Evolutionary conservation across 148 eudicot genomes (phyloP), one percentile per base, ranked within the genome.

Genomic region (Vaccinium corymbosum): DNA sequence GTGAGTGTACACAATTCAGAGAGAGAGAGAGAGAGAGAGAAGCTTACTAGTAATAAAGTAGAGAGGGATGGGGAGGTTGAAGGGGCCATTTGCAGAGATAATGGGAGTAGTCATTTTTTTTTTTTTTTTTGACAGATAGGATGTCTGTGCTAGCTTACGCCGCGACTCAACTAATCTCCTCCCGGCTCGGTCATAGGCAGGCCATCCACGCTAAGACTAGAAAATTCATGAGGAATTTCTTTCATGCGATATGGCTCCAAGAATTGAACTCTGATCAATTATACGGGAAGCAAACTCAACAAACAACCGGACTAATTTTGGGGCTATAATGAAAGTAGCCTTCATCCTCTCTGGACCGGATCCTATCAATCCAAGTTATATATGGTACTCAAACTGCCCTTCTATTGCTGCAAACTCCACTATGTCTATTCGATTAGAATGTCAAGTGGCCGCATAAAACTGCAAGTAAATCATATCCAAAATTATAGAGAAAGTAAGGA

Each of bases 331-430:
- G 80, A 83, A 68, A 72, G 85, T 87, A 80, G 82, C 86, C 89
- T 76, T 87, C 89, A 87, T 87, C 89, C 86, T 84, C 84, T 81
- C 89, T 87, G 89, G 86, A 84, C 81, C 48, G 42, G 88, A 75
- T 62, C 76, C 87, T 84, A 29, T 80, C 56, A 76, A 59, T 20
- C 51, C 53, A 59, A 57, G 59, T 61, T 42, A 38, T n/a, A 38
- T 42, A 72, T 22, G 29, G 19, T 35, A 10, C 68, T 15, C 71
- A 62, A 27, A n/a, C 81, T 55, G 4, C 68, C 66, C 81, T 35
- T 46, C 68, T 9, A 3, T 27, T 19, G 22, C 68, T 46, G 49
- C 49, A 79, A 49, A 78, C 59, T 78, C 80, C 42, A 51, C 42
- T 52, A 6, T 7, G 4, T 14, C 7, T 64, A 32, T 1, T 29